Base-by-base conservation (phyloP, 192 early-diverging fungal genomes). In the Backusella mclennaniae region DNA sequence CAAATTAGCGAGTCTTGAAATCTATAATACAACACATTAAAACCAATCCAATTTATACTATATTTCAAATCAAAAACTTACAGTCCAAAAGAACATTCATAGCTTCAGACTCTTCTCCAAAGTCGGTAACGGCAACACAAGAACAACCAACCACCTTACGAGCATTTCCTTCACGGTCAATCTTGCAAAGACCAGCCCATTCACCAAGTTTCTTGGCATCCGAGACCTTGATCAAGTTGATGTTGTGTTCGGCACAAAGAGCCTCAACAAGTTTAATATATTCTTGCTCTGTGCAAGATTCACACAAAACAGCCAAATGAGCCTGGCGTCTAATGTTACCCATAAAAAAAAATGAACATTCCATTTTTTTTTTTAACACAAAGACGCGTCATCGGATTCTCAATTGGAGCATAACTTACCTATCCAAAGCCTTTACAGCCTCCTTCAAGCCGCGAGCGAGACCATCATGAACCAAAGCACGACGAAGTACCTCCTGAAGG, bases 121-220 rank as follows among this genome's bases (percentile, higher is more conserved):
- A 96, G 52, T 53, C 92, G 89, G 92, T 93, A 87, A 99, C 92
- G 80, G 96, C 97, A 56, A 96, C 96, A 85, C 94, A 95, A 71
- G 96, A 97, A 87, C 93, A 93, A 59, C 92, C 95, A 76, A 97
- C 96, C 77, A 97, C 91, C 93, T 98, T 98, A 84, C 97, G 96
- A 83, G 97, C 92, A 86, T 96, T 96, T 80, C 97, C 97, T 84
- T 97, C 95, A 81, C 95, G 93, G 86, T 99, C 97, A 83, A 99
- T 95, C 93, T 99, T 98, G 95, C 96, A 99, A 81, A 98, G 94
- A 88, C 97, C 97, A 77, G 93, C 94, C 97, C 96, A 98, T 88
- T 98, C 95, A 83, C 97, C 97, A 82, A 99, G 92, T 91, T 96
- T 96, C 95, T 98, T 98, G 81, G 94, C 89, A 86, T 98, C 96